phyloP scores from a whole-genome alignment of 2,329 filamentous ascomycete species.

The Alternaria novae-zelandiae region DNA sequence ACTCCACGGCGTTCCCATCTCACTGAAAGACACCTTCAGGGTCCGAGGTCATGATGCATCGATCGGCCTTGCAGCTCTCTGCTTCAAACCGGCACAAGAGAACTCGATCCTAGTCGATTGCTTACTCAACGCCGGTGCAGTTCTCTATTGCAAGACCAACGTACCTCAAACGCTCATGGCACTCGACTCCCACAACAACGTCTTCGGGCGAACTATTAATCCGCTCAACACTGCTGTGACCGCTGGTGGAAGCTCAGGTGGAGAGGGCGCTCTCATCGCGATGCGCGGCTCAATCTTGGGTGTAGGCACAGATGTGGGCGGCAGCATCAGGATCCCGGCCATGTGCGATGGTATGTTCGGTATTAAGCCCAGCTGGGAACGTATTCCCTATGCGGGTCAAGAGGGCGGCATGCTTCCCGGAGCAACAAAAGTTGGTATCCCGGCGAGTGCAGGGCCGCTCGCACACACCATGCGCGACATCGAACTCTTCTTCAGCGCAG shows the following conservation, averaged over 20 bases:
- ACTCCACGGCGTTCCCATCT: slow-evolving; percentile 57
- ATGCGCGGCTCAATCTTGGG: slow-evolving; percentile 58
- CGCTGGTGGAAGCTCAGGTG: slow-evolving; percentile 60
- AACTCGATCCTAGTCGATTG: slow-evolving; percentile 53
- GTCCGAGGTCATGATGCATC: slow-evolving; percentile 54
- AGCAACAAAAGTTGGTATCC: slow-evolving; percentile 54
- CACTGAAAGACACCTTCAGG: slow-evolving; percentile 59
- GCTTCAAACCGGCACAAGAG: slow-evolving; percentile 50
- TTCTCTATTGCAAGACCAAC: slow-evolving; percentile 62
- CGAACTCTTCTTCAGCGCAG: slow-evolving; percentile 60
- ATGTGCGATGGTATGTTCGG: slow-evolving; percentile 59
- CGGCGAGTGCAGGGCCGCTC: slow-evolving; percentile 55
- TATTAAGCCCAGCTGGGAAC: slow-evolving; percentile 53
- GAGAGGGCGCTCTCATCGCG: slow-evolving; percentile 60
- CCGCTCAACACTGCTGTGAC: slow-evolving; percentile 57
- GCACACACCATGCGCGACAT: slow-evolving; percentile 58
- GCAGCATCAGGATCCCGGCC: slow-evolving; percentile 59
- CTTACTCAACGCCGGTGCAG: slow-evolving; percentile 55
- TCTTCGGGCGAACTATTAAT: slow-evolving; percentile 56
- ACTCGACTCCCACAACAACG: slow-evolving; percentile 60
- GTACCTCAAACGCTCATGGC: slow-evolving; percentile 62
- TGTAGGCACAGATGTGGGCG: slow-evolving; percentile 63
- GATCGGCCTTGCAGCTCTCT: slow-evolving; percentile 52
- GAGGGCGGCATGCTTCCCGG: slow-evolving; percentile 56
- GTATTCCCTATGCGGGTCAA: slow-evolving; percentile 61